Conservation (phyloP, 352 stramenopile species). For the Globisporangium takayamanum region DNA sequence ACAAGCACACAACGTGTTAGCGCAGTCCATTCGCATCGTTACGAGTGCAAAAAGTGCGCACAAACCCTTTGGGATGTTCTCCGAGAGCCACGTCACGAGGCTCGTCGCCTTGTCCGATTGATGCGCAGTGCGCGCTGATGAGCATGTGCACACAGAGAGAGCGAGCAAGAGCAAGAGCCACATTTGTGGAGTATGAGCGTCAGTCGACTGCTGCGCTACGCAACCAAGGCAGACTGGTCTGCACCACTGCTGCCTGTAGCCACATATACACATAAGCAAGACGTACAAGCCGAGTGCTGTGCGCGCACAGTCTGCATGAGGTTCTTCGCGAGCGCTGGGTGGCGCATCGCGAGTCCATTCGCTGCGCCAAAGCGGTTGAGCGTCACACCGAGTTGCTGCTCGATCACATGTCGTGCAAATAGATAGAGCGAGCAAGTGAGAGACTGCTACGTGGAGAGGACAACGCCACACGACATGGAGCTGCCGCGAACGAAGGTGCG, state of each 20-base stretch:
- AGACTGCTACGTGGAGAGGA: background rate
- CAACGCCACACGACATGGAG: background rate
- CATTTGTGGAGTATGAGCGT: background rate
- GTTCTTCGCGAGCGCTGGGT: slow-evolving; percentile 32
- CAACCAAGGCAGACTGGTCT: too few relatives aligned
- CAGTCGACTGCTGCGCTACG: background rate
- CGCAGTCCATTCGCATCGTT: background rate
- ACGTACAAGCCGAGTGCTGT: slow-evolving; percentile 57
- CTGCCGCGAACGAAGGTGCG: background rate
- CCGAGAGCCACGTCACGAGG: slow-evolving; percentile 67
- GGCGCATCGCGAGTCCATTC: slow-evolving; percentile 25
- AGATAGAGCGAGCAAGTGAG: background rate
- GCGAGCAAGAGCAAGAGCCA: background rate
- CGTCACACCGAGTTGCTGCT: slow-evolving; percentile 60
- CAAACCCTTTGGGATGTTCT: slow-evolving; percentile 69
- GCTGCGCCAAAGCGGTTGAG: slow-evolving; percentile 44
- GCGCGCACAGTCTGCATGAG: slow-evolving; percentile 43
- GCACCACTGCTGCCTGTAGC: background rate
- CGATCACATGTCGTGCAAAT: background rate
- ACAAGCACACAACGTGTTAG: background rate
- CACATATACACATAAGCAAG: too few relatives aligned
- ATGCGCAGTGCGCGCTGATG: slow-evolving; percentile 35
- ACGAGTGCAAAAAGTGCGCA: background rate
- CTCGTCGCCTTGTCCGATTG: slow-evolving; percentile 47
- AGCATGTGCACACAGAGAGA: background rate